Percentiles rank a stretch among this genome's conserved stretches.
phyloP scores from a whole-genome alignment of 495 filamentous ascomycete species.

The Penicillium verhagenii region DNA sequence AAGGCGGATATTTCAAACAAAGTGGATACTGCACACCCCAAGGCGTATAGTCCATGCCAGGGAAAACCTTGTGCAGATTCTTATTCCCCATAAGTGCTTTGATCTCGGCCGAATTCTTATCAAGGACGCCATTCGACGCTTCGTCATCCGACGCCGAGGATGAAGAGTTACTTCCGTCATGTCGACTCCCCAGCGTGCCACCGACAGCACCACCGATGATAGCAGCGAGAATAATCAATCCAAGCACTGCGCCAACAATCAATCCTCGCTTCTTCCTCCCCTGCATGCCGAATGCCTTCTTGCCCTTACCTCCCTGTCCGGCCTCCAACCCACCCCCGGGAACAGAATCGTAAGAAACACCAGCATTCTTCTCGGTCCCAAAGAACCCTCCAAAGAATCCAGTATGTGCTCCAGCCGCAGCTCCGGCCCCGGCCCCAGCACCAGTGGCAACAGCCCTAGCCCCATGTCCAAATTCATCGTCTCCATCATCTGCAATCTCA shows the following conservation, averaged over 20 bases:
- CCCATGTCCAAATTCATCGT: slow-evolving; percentile 63
- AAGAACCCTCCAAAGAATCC: slow-evolving; percentile 46
- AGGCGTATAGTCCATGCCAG: slow-evolving; percentile 95
- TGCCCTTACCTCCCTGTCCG: slow-evolving; percentile 5
- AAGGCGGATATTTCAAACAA: slow-evolving; percentile 73
- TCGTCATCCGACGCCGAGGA: slow-evolving; percentile 25
- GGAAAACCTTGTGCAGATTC: slow-evolving; percentile 87
- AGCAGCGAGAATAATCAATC: slow-evolving; percentile 62
- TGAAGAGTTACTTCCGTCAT: slow-evolving; percentile 17
- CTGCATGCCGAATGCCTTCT: slow-evolving; percentile 49
- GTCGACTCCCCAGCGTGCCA: slow-evolving; percentile 58
- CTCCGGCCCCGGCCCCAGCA: slow-evolving; percentile 12
- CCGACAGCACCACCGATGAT: slow-evolving; percentile 80
- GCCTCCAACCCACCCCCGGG: slow-evolving; percentile 31
- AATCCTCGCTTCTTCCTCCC: slow-evolving; percentile 68
- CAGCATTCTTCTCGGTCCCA: slow-evolving; percentile 41
- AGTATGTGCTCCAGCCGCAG: slow-evolving; percentile 35
- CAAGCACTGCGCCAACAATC: slow-evolving; percentile 62
- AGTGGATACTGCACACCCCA: slow-evolving; percentile 87
- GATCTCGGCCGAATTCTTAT: slow-evolving; percentile 75
- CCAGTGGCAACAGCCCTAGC: slow-evolving; percentile 46
- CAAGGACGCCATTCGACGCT: slow-evolving; percentile 65
- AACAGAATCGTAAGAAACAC: slow-evolving; percentile 53
- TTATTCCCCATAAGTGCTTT: slow-evolving; percentile 75
- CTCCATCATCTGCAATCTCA: slow-evolving; percentile 80